These are phyloP conservation scores for Leishmania major DNA, from an alignment of 208 protist genomes.

Conservation along the genomic window DNA sequence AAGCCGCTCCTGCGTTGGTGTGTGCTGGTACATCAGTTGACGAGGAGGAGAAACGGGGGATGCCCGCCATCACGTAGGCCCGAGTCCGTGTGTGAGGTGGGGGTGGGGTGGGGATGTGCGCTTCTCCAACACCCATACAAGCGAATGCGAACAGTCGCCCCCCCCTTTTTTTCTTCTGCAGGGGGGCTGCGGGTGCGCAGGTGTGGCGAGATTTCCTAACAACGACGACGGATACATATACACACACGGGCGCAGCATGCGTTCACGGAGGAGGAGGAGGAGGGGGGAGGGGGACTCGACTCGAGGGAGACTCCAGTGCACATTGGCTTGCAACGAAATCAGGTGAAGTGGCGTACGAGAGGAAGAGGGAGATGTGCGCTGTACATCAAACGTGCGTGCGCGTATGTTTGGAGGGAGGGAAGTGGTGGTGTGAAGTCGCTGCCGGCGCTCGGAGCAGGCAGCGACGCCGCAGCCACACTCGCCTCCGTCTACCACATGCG, in stretches of 20 bases:
- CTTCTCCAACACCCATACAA: neutral
- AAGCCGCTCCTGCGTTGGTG: no score
- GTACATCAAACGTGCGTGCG: conserved; percentile 4
- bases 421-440: neutral
- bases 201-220: neutral
- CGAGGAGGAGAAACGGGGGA: neutral
- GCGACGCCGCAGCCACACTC: neutral
- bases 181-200: neutral
- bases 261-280: neutral
- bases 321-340: neutral
- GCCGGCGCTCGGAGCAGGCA: neutral
- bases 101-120: no score
- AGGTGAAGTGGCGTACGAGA: neutral
- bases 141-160: neutral
- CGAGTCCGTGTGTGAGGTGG: neutral
- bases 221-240: neutral
- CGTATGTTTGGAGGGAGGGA: neutral
- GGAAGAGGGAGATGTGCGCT: neutral
- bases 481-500: no score
- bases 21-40: neutral
- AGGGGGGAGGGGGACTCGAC: neutral
- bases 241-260: neutral
- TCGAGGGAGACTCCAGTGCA: neutral
- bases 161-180: neutral
- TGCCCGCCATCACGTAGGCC: neutral